Percentiles rank a stretch among this genome's conserved stretches.
Conservation (phyloP, 495 filamentous ascomycete species). For the Aspergillus campestris region DNA sequence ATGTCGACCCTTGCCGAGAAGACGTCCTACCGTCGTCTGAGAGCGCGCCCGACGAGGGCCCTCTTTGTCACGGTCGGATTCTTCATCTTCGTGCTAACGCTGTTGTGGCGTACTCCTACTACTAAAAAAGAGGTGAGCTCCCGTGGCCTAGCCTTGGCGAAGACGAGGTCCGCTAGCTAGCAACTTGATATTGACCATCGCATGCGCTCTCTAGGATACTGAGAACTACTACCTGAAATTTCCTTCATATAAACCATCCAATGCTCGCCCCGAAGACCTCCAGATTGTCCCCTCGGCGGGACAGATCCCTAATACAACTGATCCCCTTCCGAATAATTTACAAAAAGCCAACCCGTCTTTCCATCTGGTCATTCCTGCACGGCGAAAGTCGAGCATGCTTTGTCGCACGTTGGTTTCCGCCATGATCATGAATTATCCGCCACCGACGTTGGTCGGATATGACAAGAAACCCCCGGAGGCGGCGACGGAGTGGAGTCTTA, state of each 20-base stretch:
- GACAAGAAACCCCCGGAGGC: conserved; percentile 23
- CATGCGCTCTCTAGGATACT: conserved; percentile 9
- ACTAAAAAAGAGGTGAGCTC: conserved; percentile 11
- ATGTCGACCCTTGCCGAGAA: conserved; percentile 19
- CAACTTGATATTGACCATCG: neutral
- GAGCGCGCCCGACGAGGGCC: conserved; percentile 22
- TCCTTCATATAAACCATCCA: conserved; percentile 28
- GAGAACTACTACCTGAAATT: conserved; percentile 29
- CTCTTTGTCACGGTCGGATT: conserved; percentile 16
- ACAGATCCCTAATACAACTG: conserved; percentile 13
- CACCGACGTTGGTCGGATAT: conserved; percentile 48
- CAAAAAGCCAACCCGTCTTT: conserved; percentile 46
- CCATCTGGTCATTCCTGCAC: conserved; percentile 52
- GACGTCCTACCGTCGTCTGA: conserved; percentile 22
- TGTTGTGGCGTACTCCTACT: conserved; percentile 17
- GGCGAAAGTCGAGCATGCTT: conserved; percentile 39
- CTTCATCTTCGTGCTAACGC: conserved; percentile 17
- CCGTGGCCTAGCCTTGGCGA: neutral
- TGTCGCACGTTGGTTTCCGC: conserved; percentile 54
- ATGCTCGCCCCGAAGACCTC: conserved; percentile 28
- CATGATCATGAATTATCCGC: conserved; percentile 53
- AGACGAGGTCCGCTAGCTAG: conserved; percentile 5
- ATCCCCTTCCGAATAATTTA: conserved; percentile 25
- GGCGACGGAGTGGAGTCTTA: conserved; percentile 24
- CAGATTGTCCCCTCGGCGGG: conserved; percentile 19